Base-by-base conservation (phyloP, 768 basidiomycete species). In the Trametes cinnabarina region DNA sequence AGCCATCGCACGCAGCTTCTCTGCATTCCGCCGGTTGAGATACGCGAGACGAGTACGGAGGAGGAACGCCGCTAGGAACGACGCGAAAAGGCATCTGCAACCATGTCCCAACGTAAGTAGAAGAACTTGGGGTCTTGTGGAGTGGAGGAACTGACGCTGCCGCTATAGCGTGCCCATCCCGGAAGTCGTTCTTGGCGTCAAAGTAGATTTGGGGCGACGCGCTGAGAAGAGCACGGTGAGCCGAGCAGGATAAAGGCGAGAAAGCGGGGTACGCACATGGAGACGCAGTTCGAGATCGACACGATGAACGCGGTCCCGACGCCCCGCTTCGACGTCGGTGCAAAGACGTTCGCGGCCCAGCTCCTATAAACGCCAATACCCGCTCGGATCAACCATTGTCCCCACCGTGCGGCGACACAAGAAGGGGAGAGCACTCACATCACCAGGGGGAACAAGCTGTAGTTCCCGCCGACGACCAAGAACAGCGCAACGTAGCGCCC, bases 291-390 rank as follows among this genome's bases (percentile, higher is more conserved):
- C 19, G 81, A 81, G 43, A 84, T 78, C 1, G 82, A 83, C 22
- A 83, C 81, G 42, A 83, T 80, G 64, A 84, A 83, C 3, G 82
- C 82, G 1, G 82, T 83, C 4, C 82, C 82, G 49, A 82, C 82
- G 39, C 82, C 82, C 25, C 82, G 76, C 64, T 84, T 84, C 1
- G 80, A 81, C 8, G 82, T 84, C 11, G 82, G 82, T 6, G 82
- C 79, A 65, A 84, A 82, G 1, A 76, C 72, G 63, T 83, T 83
- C 5, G 82, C 79, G 15, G 82, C 82, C 82, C 82, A 84, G 64
- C 79, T 81, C 81, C 82, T 83, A 58, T 34, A 50, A 3, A 4
- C 19, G 25, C 14, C 37, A 14, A 4, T 15, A 15, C 11, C n/a
- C n/a, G 9, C 20, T 49, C 11, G 28, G 7, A 39, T 9, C 30